phyloP scores from a whole-genome alignment of 352 stramenopile species.

The Phytopythium kandeliae region DNA sequence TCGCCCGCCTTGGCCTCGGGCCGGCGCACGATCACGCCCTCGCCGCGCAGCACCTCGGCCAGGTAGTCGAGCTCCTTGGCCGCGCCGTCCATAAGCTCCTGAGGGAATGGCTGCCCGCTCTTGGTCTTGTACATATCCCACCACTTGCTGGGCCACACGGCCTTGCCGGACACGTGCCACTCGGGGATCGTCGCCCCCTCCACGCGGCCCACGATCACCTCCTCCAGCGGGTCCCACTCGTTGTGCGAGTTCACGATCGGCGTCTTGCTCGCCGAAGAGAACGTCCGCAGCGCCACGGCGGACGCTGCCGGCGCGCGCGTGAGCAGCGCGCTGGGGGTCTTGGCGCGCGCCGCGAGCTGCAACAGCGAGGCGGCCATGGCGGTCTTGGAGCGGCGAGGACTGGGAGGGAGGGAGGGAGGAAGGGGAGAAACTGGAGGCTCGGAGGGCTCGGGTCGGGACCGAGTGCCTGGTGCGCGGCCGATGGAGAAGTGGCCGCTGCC shows the following conservation, averaged over 20 bases:
- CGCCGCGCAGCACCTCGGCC: conserved; percentile 71
- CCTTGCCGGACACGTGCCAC: conserved; percentile 87
- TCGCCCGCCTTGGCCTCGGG: conserved; percentile 58
- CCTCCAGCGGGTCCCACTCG: conserved; percentile 88
- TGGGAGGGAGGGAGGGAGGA: neutral
- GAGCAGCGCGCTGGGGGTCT: neutral
- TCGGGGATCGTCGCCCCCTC: conserved; percentile 89
- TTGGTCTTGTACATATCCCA: conserved; percentile 91
- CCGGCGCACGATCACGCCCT: conserved; percentile 80
- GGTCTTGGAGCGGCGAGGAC: neutral
- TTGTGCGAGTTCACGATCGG: conserved; percentile 89
- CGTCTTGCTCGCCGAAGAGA: conserved; percentile 24
- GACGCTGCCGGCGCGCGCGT: neutral
- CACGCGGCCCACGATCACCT: conserved; percentile 87
- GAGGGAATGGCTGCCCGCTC: conserved; percentile 69
- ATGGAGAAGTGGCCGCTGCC: neutral
- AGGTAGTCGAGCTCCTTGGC: conserved; percentile 86
- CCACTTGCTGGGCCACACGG: conserved; percentile 84
- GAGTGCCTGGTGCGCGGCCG: neutral
- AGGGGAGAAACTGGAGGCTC: neutral
- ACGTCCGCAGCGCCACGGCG: neutral
- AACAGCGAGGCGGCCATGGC: conserved; percentile 2
- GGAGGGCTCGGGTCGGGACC: too few relatives aligned
- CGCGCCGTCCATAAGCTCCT: conserved; percentile 67
- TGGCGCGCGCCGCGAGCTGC: neutral